Percentiles rank a stretch among this genome's conserved stretches.
These are phyloP conservation scores for Usnea hakonensis DNA, from an alignment of 495 filamentous ascomycete genomes.

Conservation along the genomic window DNA sequence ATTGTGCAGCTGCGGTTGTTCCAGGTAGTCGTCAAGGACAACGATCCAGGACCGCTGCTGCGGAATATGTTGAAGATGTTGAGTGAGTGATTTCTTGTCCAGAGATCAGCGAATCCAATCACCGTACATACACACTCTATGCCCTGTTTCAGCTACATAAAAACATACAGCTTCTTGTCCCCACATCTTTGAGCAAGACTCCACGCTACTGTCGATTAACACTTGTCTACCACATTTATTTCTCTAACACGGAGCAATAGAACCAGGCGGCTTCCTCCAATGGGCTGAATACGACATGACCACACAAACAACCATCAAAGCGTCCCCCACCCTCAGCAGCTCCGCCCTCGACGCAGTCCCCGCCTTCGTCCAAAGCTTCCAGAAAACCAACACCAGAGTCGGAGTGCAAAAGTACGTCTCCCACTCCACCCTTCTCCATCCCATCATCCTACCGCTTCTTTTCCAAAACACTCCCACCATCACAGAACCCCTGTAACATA, in stretches of 20 bases:
- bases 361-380: background rate
- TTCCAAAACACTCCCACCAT: background rate
- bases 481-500: too few species aligned
- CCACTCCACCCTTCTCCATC: background rate
- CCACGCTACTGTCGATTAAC: too few species aligned
- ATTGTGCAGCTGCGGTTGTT: constrained; percentile 30
- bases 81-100: background rate
- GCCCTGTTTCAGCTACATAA: background rate
- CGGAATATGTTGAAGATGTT: constrained; percentile 9
- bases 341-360: constrained; percentile 4
- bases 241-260: too few species aligned
- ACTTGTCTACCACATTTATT: too few species aligned
- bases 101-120: too few species aligned
- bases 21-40: constrained; percentile 1
- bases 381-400: background rate
- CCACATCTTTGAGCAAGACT: too few species aligned
- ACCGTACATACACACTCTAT: rapidly evolving
- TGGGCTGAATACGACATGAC: constrained; percentile 30
- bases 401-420: constrained; percentile 1
- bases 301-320: background rate
- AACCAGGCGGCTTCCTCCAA: constrained; percentile 31
- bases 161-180: too few species aligned
- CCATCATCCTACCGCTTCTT: background rate
- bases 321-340: background rate
- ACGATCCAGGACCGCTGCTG: constrained; percentile 7